These are phyloP conservation scores for Yamadazyma sp. DNA, from an alignment of 1,139 yeast species.

Conservation along the genomic window DNA sequence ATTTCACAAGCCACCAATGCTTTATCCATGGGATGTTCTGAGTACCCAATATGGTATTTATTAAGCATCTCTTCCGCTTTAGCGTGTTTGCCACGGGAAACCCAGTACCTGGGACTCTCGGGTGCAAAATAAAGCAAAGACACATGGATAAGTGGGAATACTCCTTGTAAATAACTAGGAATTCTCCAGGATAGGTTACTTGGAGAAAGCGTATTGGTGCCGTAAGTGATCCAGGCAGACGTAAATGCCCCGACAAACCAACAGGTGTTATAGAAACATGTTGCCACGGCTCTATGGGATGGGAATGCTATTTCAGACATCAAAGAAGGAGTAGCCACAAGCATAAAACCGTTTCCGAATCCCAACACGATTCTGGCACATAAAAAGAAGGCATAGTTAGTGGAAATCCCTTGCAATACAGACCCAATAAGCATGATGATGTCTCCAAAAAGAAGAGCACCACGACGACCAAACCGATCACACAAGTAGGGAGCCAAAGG, in stretches of 20 bases:
- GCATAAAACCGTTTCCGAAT: constrained; percentile 35
- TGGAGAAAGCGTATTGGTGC: constrained; percentile 9
- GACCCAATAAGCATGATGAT: constrained; percentile 33
- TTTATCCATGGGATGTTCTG: constrained; percentile 27
- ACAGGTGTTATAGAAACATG: constrained; percentile 48
- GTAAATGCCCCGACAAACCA: constrained; percentile 55
- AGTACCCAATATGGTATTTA: constrained; percentile 40
- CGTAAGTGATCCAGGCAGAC: constrained; percentile 47
- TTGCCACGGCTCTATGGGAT: constrained; percentile 45
- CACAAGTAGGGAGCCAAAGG: constrained; percentile 23
- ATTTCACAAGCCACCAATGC: constrained; percentile 45
- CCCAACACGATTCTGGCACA: constrained; percentile 9
- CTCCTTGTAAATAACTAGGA: constrained; percentile 48
- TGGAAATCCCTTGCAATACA: constrained; percentile 38
- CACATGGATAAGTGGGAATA: constrained; percentile 28
- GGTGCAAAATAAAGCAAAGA: constrained; percentile 36
- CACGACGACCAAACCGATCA: constrained; percentile 36
- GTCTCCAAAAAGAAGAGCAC: constrained; percentile 28
- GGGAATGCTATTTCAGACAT: constrained; percentile 48
- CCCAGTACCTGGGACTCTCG: constrained; percentile 48
- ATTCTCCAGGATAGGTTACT: constrained; percentile 44
- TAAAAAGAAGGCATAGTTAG: constrained; percentile 11
- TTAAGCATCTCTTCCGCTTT: constrained; percentile 42
- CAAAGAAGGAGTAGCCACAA: constrained; percentile 42
- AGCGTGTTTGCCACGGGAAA: constrained; percentile 35